These are phyloP conservation scores for Casuarina cunninghamiana DNA, from an alignment of 306 rosid species.

Conservation along the genomic window DNA sequence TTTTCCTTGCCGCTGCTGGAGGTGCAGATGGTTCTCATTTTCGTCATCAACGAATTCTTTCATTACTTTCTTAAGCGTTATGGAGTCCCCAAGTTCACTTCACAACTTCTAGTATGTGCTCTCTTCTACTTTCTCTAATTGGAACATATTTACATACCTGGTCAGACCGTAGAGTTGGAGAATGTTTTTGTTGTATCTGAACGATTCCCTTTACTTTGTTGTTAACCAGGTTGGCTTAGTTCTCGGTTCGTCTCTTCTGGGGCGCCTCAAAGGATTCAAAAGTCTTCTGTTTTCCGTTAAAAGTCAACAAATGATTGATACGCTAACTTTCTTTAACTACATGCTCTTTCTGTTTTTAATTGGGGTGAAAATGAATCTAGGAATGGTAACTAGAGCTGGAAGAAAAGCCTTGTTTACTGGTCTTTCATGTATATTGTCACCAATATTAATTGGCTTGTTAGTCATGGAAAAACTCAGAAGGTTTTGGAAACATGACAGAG, in stretches of 20 bases:
- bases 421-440: slow-evolving; percentile 13
- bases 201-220: not conserved
- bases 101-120: slow-evolving; percentile 57
- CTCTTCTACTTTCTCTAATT: too few species aligned
- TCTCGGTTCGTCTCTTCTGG: slow-evolving; percentile 30
- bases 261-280: not conserved
- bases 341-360: slow-evolving; percentile 39
- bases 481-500: not conserved
- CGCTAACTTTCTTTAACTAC: slow-evolving; percentile 40
- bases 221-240: slow-evolving; percentile 49
- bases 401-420: slow-evolving; percentile 41
- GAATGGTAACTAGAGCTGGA: slow-evolving; percentile 46
- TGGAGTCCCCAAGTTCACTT: slow-evolving; percentile 43
- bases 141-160: too few species aligned
- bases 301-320: slow-evolving; percentile 40
- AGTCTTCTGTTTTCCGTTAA: slow-evolving; percentile 30
- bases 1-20: slow-evolving; percentile 34
- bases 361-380: slow-evolving; percentile 61
- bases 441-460: not conserved
- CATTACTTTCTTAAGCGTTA: slow-evolving; percentile 43
- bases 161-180: not conserved
- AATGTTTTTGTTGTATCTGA: slow-evolving; percentile 3
- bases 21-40: slow-evolving; percentile 47
- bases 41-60: slow-evolving; percentile 24
- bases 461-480: not conserved